phyloP scores from a whole-genome alignment of 805 yeast genomes.

The Soucietia sequanensis region DNA sequence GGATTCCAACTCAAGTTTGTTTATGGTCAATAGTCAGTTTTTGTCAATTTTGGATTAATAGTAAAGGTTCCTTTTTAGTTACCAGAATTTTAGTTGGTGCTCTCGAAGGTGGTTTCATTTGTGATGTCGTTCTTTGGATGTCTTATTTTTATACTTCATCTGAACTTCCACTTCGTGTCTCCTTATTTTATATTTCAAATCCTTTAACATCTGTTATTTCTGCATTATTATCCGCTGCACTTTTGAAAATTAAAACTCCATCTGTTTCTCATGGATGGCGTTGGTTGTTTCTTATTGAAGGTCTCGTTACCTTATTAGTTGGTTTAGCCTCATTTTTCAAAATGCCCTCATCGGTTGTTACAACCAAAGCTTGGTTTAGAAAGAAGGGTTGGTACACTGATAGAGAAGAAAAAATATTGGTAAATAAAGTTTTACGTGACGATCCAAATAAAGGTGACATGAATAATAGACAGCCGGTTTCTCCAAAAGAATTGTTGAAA shows the following conservation, averaged over 20 bases:
- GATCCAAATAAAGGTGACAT: conserved; percentile 30
- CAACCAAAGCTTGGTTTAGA: conserved; percentile 49
- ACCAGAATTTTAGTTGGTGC: conserved; percentile 27
- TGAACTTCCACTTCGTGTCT: conserved; percentile 57
- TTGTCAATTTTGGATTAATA: conserved; percentile 20
- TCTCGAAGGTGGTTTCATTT: conserved; percentile 35
- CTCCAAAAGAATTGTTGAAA: conserved; percentile 14
- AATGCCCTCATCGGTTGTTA: conserved; percentile 58
- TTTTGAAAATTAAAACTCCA: conserved; percentile 14
- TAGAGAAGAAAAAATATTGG: conserved; percentile 25
- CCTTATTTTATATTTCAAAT: conserved; percentile 32
- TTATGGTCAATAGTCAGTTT: conserved; percentile 28
- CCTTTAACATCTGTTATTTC: conserved; percentile 10
- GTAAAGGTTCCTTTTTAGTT: conserved; percentile 21
- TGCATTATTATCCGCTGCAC: conserved; percentile 17
- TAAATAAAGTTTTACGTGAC: conserved; percentile 25
- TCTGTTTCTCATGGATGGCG: conserved; percentile 45
- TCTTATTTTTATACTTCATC: conserved; percentile 60
- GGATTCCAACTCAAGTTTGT: conserved; percentile 47
- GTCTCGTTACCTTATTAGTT: conserved; percentile 51
- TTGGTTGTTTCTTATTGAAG: conserved; percentile 67
- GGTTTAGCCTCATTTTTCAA: conserved; percentile 45
- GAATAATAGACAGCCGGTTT: conserved; percentile 26
- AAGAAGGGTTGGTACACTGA: conserved; percentile 40
- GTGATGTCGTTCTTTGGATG: conserved; percentile 60